Conservation (phyloP, 345 rosid species). For the Lumnitzera racemosa region DNA sequence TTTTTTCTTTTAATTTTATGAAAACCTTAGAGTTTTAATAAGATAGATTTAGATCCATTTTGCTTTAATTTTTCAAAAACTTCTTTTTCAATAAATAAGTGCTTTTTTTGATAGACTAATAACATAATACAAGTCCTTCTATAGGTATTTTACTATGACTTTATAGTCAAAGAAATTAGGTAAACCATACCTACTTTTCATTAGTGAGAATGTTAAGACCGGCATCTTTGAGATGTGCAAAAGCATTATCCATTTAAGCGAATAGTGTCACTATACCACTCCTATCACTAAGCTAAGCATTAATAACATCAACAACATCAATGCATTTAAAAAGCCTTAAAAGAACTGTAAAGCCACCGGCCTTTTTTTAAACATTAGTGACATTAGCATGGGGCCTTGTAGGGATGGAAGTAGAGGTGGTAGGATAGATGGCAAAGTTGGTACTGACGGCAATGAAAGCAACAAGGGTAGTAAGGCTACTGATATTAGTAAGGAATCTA, state of each 20-base stretch:
- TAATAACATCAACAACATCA: constrained; percentile 9
- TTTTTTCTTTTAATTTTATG: too few species aligned
- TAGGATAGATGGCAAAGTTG: background rate
- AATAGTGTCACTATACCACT: background rate
- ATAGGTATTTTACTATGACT: too few species aligned
- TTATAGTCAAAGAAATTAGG: too few species aligned
- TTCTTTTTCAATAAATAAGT: too few species aligned
- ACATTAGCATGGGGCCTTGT: constrained; percentile 29
- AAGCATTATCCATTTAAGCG: background rate
- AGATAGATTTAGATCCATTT: too few species aligned
- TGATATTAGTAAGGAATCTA: too few species aligned
- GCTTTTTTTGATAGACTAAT: too few species aligned
- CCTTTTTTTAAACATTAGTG: constrained; percentile 45
- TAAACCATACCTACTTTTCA: constrained; percentile 7
- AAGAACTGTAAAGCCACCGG: constrained; percentile 34
- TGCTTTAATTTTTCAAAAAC: too few species aligned
- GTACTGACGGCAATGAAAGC: too few species aligned
- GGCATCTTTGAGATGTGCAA: background rate
- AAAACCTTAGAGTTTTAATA: too few species aligned
- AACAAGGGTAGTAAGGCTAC: too few species aligned
- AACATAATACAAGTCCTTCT: too few species aligned
- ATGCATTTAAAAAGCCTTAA: constrained; percentile 39
- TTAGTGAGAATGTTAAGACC: background rate
- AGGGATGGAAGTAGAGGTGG: constrained; percentile 7
- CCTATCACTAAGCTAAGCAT: background rate